Evolutionary conservation across 139 green algal genomes (phyloP), one percentile per base, ranked within the genome.

Genomic region (Chlamydomonas sphaeroides): DNA sequence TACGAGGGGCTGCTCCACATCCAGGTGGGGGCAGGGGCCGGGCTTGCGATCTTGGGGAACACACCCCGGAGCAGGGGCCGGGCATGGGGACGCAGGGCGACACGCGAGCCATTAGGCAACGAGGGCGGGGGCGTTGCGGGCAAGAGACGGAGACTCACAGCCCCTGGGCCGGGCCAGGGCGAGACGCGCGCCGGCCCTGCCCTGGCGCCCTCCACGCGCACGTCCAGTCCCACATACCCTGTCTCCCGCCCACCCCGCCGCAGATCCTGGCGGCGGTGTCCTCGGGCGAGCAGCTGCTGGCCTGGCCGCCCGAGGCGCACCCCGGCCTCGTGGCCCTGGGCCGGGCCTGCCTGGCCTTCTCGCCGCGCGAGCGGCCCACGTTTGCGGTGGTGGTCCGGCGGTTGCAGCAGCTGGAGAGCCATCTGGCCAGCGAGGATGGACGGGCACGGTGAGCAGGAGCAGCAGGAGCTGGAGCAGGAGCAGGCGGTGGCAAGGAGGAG

Each of bases 181-280:
- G n/a, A n/a, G n/a, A n/a, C n/a, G n/a, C n/a, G n/a, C n/a, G n/a
- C n/a, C n/a, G n/a, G n/a, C n/a, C n/a, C n/a, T n/a, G n/a, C n/a
- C n/a, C n/a, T n/a, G n/a, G n/a, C n/a, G n/a, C n/a, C n/a, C n/a
- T n/a, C n/a, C n/a, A n/a, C n/a, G n/a, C n/a, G n/a, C n/a, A n/a
- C n/a, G n/a, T n/a, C n/a, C n/a, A 61, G 18, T 30, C 53, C 8
- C 53, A 61, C 23, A 61, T 10, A 26, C 53, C 15, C 53, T 30
- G 0, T n/a, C 53, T 1, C 53, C 15, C 20, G 5, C 53, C 15
- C 53, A 61, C 53, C 5, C 53, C 15, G 18, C 28, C 57, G 30
- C 41, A 80, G 74, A 80, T 80, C 38, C 57, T 71, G 39, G 74
- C 59, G 21, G 74, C 74, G 20, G 74, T 80, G n/a, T 45, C 30